Base-by-base conservation (phyloP, 2,329 filamentous ascomycete species). In the Ascochyta clinopodiicola region DNA sequence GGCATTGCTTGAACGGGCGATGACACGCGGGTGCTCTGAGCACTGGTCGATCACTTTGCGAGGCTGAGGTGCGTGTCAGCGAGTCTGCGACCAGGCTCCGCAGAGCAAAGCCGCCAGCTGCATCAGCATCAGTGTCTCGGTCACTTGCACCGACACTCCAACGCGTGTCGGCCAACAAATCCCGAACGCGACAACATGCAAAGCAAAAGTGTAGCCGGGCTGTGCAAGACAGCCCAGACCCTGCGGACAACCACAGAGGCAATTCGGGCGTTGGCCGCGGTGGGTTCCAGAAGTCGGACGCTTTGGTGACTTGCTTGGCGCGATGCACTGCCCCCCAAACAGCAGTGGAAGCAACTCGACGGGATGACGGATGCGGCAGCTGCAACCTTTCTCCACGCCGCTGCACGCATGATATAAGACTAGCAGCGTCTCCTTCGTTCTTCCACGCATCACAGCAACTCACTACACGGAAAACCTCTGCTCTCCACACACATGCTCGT, bases 401-500 rank as follows among this genome's bases (percentile, higher is more conserved):
- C 22, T 24, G 22, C 36, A 49, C 45, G 51, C 17, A 44, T 44
- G 46, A 43, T 52, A 68, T 69, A 71, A 71, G 68, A 68, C 38
- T 25, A 17, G 35, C 40, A 44, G 54, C 56, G 51, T 61, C 60
- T 53, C 21, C 44, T 51, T 48, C 48, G 9, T 42, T 46, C 56
- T 49, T 34, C 51, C 44, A 60, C 60, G 53, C 56, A 63, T 55
- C 51, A 49, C 53, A 62, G 50, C 54, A 45, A 56, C 52, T 22
- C 15, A 44, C 25, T 31, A 38, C 50, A 53, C 45, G 35, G 22
- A 4, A 36, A 49, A 44, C 37, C 44, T 56, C 44, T 45, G 19
- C 19, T 15, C 40, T 51, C 12, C 43, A 53, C 55, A 54, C 46
- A 51, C 38, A 61, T 64, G 43, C 60, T 63, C 46, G 57, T 63